Evolutionary conservation across 108 stramenopile species (phyloP), one percentile per base, ranked within the genome.

Genomic region (Pseudonitzschia multistriata): DNA sequence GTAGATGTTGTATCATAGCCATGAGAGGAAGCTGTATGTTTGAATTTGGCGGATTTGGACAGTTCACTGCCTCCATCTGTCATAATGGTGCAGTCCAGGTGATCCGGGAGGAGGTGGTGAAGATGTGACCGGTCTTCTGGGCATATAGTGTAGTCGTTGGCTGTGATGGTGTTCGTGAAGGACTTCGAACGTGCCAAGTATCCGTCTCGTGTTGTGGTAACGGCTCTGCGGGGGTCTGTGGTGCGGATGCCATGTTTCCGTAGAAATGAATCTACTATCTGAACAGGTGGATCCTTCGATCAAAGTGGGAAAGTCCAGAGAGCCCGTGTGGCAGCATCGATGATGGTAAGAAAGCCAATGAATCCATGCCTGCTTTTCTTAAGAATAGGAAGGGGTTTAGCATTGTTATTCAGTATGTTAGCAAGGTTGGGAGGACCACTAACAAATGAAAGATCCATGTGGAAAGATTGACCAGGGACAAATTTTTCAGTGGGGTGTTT

Each of bases 41-140:
- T 17, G 14, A 70, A n/a, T 13, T 59, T 13, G 0, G 14, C 13
- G 14, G 40, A 47, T 14, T 30, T 48, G 5, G 57, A 55, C 2
- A 70, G 27, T 60, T 59, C 70, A 19, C 70, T 40, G 22, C 59
- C 70, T 30, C 36, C 30, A 48, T 70, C 56, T 0, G 59, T 60
- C 5, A 33, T 55, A 13, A 70, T 25, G 0, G 36, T 36, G 22
- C 28, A 22, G 6, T 29, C 24, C 15, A 31, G 56, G 11, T 42
- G 35, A 0, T 34, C 56, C n/a, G 27, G 28, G 28, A 15, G n/a
- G 25, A 47, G 48, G 4, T 67, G 49, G 8, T 28, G 28, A 15
- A 29, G 17, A 17, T 28, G 6, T n/a, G n/a, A n/a, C n/a, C n/a
- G n/a, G n/a, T n/a, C 0, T 19, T 21, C 0, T 53, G 25, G 0